Base-by-base conservation (phyloP, 2,329 filamentous ascomycete species). In the Botrytis elliptica region DNA sequence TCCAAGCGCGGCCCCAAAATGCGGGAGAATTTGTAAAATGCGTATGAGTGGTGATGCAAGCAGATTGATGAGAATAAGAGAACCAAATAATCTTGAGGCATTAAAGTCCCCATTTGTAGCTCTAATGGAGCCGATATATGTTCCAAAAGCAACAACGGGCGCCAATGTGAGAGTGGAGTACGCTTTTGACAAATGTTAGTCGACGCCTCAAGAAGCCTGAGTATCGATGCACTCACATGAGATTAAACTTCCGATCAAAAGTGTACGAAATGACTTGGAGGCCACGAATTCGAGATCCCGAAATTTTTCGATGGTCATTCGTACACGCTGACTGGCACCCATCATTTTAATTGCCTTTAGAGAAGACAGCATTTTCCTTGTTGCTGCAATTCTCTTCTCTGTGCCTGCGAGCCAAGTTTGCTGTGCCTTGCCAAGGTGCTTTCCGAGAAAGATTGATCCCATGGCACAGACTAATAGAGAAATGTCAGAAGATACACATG, bases 321-420 rank as follows among this genome's bases (percentile, higher is more conserved):
- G 16, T 20, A 59, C 57, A 10, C 57, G 29, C 57, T 59, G 46
- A 80, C 78, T 2, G 79, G 81, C 4, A 85, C 80, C 80, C 69
- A 80, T 77, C 77, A 81, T 79, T 74, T 82, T 81, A 64, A 81
- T 76, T 7, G 76, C 75, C 73, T 81, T 81, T 76, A 82, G 80
- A 10, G 77, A 79, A 8, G 74, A 73, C 33, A 82, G 77, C 72
- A 80, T 78, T 5, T 76, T 75, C 22, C 79, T 76, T 42, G 80
- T 80, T 20, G 78, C 70, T 60, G 76, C 73, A 16, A 81, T 78
- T 46, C 80, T 74, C 16, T 77, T 79, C 57, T 81, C 79, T 22
- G 80, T 78, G 4, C 75, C 77, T 52, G 75, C 73, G 42, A 81
- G 77, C 80, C 80, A 81, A 22, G 74, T 72, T 36, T 78, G 79